A percentile compares a stretch with the other conserved stretches of the same genome.
Evolutionary conservation across 352 stramenopile species (phyloP).

Genomic region (Globisporangium takayamanum): DNA sequence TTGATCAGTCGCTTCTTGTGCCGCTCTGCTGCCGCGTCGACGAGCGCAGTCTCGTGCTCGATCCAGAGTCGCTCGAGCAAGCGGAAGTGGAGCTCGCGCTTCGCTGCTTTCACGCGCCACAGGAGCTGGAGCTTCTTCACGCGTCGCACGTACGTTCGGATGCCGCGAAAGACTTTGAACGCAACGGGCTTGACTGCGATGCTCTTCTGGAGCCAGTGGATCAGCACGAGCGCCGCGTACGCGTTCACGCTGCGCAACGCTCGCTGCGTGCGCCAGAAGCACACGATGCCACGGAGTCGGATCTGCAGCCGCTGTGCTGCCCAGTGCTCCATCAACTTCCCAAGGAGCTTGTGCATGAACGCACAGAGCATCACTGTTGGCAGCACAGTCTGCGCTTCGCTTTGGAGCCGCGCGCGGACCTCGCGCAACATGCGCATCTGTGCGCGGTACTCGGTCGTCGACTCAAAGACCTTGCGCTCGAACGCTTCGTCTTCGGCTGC

Average conservation of each 20-base stretch:
- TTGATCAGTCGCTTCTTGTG: slow-evolving; percentile 28
- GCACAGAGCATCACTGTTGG: slow-evolving; percentile 38
- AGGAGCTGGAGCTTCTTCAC: slow-evolving; percentile 48
- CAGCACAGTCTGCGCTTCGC: slow-evolving; percentile 32
- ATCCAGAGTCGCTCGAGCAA: slow-evolving; percentile 44
- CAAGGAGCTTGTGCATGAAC: slow-evolving; percentile 40
- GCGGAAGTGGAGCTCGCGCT: slow-evolving; percentile 27
- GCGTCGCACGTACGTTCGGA: slow-evolving; percentile 41
- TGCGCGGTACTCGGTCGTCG: slow-evolving; percentile 38
- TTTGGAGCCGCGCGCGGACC: slow-evolving; percentile 26
- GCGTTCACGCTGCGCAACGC: slow-evolving; percentile 24
- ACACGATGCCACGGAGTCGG: slow-evolving; percentile 31
- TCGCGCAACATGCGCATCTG: slow-evolving; percentile 34
- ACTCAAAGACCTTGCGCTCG: slow-evolving; percentile 35
- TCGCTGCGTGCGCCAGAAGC: slow-evolving; percentile 40
- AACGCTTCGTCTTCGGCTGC: slow-evolving; percentile 38
- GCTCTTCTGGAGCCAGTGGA: slow-evolving; percentile 61
- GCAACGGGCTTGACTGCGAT: slow-evolving; percentile 44
- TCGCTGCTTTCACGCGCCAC: slow-evolving; percentile 40
- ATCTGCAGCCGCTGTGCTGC: slow-evolving; percentile 25
- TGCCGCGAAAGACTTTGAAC: slow-evolving; percentile 48
- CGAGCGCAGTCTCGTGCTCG: slow-evolving; percentile 36
- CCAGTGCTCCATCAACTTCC: slow-evolving; percentile 31
- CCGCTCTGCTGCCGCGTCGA: slow-evolving; percentile 41
- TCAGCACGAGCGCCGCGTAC: slow-evolving; percentile 30